A percentile compares a stretch with the other conserved stretches of the same genome.
Conservation (phyloP, 805 yeast genomes). For the Ogataea pini region DNA sequence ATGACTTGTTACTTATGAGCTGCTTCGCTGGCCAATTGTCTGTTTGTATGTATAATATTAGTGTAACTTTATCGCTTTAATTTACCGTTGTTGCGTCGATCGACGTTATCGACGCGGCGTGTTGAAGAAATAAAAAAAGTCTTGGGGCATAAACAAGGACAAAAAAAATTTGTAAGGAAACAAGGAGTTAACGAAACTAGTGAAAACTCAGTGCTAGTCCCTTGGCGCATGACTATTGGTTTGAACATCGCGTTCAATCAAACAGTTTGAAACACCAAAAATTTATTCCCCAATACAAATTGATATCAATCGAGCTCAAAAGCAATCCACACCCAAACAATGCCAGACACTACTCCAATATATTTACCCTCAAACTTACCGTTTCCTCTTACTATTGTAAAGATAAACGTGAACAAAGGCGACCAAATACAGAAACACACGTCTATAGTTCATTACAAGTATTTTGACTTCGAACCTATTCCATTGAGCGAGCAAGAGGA, state of each 20-base stretch:
- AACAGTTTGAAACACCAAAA: not conserved
- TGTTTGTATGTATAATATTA: not conserved
- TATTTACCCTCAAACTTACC: conserved; percentile 62
- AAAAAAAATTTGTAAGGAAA: not conserved
- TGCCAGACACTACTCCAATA: conserved; percentile 45
- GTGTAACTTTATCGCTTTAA: no score
- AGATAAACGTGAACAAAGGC: conserved; percentile 47
- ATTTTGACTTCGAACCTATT: conserved; percentile 64
- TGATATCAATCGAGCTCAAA: not conserved
- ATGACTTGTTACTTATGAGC: no score
- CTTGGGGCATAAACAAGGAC: not conserved
- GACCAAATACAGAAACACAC: conserved; percentile 50
- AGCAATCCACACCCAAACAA: conserved; percentile 5
- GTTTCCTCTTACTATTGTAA: conserved; percentile 65
- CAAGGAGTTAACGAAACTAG: not conserved
- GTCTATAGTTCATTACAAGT: conserved; percentile 60
- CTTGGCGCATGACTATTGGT: not conserved
- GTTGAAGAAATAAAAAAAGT: no score
- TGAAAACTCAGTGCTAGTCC: no score
- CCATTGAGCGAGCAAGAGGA: conserved; percentile 46
- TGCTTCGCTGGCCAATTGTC: not conserved
- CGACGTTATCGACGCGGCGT: no score
- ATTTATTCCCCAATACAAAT: no score
- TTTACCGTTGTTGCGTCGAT: no score
- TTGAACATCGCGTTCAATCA: not conserved